Evolutionary conservation across 495 filamentous ascomycete species (phyloP).

Genomic region (Pseudomonodictys pantanalensis): DNA sequence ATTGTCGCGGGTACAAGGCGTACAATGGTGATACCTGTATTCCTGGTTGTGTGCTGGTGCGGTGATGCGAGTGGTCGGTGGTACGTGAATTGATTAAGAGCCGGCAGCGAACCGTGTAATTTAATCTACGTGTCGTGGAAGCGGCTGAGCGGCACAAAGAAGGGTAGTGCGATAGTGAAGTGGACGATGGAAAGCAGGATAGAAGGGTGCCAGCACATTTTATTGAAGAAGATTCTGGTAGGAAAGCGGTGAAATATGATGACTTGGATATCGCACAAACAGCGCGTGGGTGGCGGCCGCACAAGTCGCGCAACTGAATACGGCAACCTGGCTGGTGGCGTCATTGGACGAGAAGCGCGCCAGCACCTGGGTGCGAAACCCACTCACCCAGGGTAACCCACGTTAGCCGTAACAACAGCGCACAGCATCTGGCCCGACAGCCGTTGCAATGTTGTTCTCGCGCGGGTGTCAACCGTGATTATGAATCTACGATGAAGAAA

Average conservation of each 20-base stretch:
- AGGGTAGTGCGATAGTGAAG: not conserved
- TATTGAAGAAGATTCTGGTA: not conserved
- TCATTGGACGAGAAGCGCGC: not conserved
- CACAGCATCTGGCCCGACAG: not conserved
- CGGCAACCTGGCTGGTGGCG: not conserved
- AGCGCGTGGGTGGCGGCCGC: slow-evolving; percentile 4
- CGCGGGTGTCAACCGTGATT: not conserved
- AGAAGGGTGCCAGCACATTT: no score
- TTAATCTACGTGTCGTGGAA: slow-evolving; percentile 21
- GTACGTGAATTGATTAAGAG: slow-evolving; percentile 6
- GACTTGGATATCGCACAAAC: slow-evolving; percentile 7
- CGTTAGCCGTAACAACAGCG: not conserved
- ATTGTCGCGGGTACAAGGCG: not conserved
- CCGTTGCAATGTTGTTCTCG: not conserved
- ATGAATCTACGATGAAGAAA: not conserved
- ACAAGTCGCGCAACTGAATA: not conserved
- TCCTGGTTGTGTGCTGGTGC: not conserved
- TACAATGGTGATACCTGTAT: not conserved
- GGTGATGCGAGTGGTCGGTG: slow-evolving; percentile 7
- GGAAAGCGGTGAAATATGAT: not conserved
- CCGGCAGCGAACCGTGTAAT: slow-evolving; percentile 11
- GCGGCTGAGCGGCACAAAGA: not conserved
- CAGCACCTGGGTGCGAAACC: not conserved
- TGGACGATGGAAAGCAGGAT: not conserved
- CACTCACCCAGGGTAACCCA: not conserved